Evolutionary conservation across 2,329 filamentous ascomycete species (phyloP).

Genomic region (Colletotrichum noveboracense): DNA sequence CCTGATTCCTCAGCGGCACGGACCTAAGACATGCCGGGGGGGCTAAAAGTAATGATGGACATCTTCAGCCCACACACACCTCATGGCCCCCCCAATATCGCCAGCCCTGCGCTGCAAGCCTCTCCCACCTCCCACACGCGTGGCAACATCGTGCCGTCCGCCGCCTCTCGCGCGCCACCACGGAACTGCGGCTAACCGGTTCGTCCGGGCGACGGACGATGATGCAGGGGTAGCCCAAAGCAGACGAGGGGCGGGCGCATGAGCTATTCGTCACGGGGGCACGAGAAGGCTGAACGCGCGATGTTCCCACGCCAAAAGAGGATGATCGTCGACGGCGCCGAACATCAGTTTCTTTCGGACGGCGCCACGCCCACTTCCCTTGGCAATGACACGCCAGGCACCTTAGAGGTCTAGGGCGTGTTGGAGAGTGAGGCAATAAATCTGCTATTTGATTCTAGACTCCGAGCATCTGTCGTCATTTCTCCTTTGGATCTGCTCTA

Average conservation of each 20-base stretch:
- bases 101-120: not conserved
- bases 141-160: not conserved
- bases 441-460: not conserved
- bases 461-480: not conserved
- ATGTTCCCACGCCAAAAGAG: not conserved
- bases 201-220: not conserved
- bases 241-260: not conserved
- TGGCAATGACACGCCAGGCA: not conserved
- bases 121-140: not conserved
- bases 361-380: not conserved
- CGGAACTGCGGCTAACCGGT: not conserved
- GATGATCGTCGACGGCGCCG: not conserved
- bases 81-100: not conserved
- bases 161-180: not conserved
- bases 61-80: not conserved
- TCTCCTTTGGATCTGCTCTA: not conserved
- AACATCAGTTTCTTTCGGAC: not conserved
- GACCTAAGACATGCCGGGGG: not conserved
- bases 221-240: not conserved
- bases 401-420: not conserved
- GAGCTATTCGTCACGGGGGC: not conserved
- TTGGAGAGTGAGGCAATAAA: not conserved
- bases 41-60: not conserved
- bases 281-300: not conserved
- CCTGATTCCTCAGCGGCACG: not conserved